Evolutionary conservation across 148 eudicot genomes (phyloP), one percentile per base, ranked within the genome.

Genomic region (Arctostaphylos glauca): DNA sequence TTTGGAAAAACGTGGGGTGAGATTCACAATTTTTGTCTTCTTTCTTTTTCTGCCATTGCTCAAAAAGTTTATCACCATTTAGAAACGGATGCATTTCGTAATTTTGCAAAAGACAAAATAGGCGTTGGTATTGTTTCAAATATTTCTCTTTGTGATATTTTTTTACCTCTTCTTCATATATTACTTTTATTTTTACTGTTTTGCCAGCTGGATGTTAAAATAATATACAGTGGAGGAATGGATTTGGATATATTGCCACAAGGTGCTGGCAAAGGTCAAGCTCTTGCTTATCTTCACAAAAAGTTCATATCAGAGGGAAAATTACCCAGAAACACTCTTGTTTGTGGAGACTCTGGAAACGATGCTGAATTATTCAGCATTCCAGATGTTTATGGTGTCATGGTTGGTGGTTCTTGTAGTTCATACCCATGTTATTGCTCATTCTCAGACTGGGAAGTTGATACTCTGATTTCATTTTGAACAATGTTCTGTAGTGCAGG

Each of bases 221-320:
- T 92, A 71, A 90, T 92, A 60, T 92, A 92, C 84, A 92, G 94
- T 86, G 94, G 94, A 86, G 94, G 94, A 58, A 87, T 92, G 68
- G 94, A 92, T 77, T 84, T 92, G 84, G 94, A 92, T 79, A 87
- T 92, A 89, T 87, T 92, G 88, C 91, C 95, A 52, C 93, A 90
- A 91, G 93, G 95, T 55, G 95, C 93, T 78, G 95, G 95, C 43
- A 92, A 92, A 89, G 95, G 95, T 49, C 94, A 92, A 87, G 95
- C 95, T 73, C 89, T 90, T 86, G 93, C 95, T 71, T 92, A 92
- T 89, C 82, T 92, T 89, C 89, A 86, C 23, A 88, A 90, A 83
- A 92, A 89, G 82, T 87, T 92, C 80, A 90, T 84, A 87, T 70
- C 90, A 48, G 90, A 88, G 79, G 93, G 90, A 54, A 89, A 85